Evolutionary conservation across 352 stramenopile species (phyloP).

Genomic region (Phytophthora fragariae): DNA sequence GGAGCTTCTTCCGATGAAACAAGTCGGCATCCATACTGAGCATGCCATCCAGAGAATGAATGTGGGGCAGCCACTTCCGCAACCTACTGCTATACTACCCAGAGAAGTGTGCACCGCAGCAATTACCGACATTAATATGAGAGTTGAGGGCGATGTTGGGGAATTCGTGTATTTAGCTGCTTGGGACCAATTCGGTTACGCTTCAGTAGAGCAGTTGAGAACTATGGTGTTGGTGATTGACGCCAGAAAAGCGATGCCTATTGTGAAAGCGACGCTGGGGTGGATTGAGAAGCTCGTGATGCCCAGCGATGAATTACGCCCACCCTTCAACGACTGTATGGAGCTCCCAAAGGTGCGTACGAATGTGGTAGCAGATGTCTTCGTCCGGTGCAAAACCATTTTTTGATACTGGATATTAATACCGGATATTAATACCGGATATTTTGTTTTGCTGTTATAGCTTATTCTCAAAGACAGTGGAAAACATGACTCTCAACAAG

Average conservation of each 20-base stretch:
- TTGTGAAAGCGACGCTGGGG: not conserved
- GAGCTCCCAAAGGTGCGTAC: constrained; percentile 8
- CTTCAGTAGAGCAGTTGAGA: not conserved
- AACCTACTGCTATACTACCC: not conserved
- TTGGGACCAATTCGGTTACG: constrained; percentile 5
- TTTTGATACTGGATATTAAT: not conserved
- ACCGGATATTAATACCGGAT: constrained; percentile 1
- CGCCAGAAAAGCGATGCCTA: too few species aligned
- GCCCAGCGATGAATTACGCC: not conserved
- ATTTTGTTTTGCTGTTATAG: constrained; percentile 5
- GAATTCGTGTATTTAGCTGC: not conserved
- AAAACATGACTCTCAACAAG: constrained; percentile 17
- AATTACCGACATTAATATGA: not conserved
- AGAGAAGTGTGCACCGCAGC: not conserved
- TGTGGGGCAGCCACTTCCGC: not conserved
- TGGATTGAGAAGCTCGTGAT: not conserved
- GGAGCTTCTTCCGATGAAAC: too few species aligned
- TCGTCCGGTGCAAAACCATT: not conserved
- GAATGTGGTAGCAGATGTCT: constrained; percentile 2
- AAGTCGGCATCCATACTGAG: too few species aligned
- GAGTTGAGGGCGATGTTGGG: not conserved
- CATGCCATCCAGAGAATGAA: constrained; percentile 13
- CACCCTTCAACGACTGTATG: not conserved
- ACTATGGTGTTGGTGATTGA: not conserved
- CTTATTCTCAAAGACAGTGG: not conserved